phyloP scores from a whole-genome alignment of 2,329 filamentous ascomycete species.

The Periconia macrospinosa region DNA sequence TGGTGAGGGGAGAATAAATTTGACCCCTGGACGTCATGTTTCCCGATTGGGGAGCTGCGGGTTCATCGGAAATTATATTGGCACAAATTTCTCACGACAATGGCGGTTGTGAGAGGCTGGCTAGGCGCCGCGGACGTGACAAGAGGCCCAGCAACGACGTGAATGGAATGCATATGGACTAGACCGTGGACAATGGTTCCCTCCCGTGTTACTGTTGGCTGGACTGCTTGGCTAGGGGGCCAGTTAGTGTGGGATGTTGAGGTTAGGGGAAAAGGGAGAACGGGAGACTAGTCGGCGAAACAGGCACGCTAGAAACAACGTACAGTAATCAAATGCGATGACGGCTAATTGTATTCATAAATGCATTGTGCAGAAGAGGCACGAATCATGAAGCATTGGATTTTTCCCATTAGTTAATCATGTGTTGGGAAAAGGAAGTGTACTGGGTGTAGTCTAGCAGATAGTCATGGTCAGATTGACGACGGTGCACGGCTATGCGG shows the following conservation, averaged over 20 bases:
- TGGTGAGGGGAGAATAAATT: neutral
- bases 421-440: too few species aligned
- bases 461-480: too few species aligned
- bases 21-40: neutral
- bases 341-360: too few species aligned
- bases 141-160: neutral
- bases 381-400: too few species aligned
- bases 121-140: neutral
- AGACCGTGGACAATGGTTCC: neutral
- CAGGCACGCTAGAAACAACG: neutral
- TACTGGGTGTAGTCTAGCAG: too few species aligned
- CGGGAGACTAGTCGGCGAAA: neutral
- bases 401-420: too few species aligned
- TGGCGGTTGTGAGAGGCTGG: neutral
- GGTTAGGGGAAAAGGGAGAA: neutral
- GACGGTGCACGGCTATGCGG: too few species aligned
- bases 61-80: conserved; percentile 2
- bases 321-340: too few species aligned
- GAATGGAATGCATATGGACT: neutral
- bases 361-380: too few species aligned
- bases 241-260: neutral
- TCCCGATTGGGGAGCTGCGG: neutral
- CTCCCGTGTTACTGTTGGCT: neutral
- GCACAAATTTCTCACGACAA: neutral
- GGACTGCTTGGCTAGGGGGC: neutral